Percentiles rank a stretch among this genome's conserved stretches.
Conservation (phyloP, 2,329 filamentous ascomycete genomes). For the Fulvia fulva region DNA sequence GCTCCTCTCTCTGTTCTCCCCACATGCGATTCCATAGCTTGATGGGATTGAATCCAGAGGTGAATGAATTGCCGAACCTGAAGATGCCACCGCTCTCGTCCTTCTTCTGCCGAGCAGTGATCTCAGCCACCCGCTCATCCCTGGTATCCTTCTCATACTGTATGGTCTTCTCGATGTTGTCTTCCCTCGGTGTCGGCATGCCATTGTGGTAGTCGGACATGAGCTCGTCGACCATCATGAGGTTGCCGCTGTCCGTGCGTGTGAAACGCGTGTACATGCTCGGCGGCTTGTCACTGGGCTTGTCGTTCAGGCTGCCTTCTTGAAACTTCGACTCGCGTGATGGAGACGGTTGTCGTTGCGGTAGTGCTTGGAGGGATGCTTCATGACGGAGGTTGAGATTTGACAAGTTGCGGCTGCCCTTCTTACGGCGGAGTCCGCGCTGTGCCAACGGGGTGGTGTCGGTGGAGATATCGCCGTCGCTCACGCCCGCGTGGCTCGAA, state of each 20-base stretch:
- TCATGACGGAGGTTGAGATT: slow-evolving; percentile 34
- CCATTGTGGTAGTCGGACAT: slow-evolving; percentile 38
- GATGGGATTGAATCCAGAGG: slow-evolving; percentile 52
- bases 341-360: slow-evolving; percentile 15
- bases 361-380: slow-evolving; percentile 21
- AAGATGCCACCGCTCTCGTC: slow-evolving; percentile 46
- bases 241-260: slow-evolving; percentile 29
- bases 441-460: slow-evolving; percentile 25
- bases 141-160: slow-evolving; percentile 21
- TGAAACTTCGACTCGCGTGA: slow-evolving; percentile 61
- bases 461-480: slow-evolving; percentile 20
- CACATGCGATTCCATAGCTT: slow-evolving; percentile 46
- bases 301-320: slow-evolving; percentile 85
- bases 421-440: slow-evolving; percentile 33
- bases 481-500: slow-evolving; percentile 8
- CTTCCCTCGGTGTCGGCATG: slow-evolving; percentile 10
- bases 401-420: slow-evolving; percentile 32
- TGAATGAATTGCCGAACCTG: slow-evolving; percentile 53
- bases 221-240: slow-evolving; percentile 34
- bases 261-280: slow-evolving; percentile 56
- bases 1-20: slow-evolving; percentile 44
- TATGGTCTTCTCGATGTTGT: slow-evolving; percentile 18
- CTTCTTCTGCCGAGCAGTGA: slow-evolving; percentile 28
- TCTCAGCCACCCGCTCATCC: slow-evolving; percentile 20
- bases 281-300: slow-evolving; percentile 67